Evolutionary conservation across 164 flowering plant genomes (phyloP).

Genomic region (Amborella trichopoda): DNA sequence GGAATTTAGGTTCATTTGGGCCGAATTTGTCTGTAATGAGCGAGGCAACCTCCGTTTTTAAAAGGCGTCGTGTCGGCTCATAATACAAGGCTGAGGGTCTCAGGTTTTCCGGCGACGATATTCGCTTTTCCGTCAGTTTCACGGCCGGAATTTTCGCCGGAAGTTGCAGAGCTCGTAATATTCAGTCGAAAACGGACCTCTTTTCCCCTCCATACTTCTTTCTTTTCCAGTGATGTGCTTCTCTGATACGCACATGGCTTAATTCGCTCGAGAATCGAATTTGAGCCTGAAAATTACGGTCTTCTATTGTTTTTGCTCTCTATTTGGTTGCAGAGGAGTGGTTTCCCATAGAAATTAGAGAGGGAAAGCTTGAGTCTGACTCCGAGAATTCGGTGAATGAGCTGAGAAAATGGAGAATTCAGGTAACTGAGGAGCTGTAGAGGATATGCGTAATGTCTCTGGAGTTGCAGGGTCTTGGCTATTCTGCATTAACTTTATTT

Average conservation of each 20-base stretch:
- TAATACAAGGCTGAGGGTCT: too few species aligned
- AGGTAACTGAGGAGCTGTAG: too few species aligned
- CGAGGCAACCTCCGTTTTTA: too few species aligned
- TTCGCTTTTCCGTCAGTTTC: background rate
- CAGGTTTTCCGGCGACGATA: background rate
- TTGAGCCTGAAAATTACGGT: background rate
- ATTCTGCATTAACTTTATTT: too few species aligned
- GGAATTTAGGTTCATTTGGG: conserved; percentile 12
- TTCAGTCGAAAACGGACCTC: background rate
- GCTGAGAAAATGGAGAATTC: too few species aligned
- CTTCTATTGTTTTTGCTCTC: background rate
- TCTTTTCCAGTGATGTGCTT: background rate
- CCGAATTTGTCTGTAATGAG: conserved; percentile 14
- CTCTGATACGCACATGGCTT: too few species aligned
- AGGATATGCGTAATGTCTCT: too few species aligned
- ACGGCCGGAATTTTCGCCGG: background rate
- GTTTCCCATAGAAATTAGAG: background rate
- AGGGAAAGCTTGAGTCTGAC: background rate
- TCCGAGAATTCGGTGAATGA: too few species aligned
- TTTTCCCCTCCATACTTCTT: background rate
- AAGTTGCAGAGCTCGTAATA: background rate
- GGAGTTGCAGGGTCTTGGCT: too few species aligned
- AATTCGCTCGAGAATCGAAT: too few species aligned
- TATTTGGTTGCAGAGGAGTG: background rate
- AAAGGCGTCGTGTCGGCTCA: too few species aligned